Conservation (phyloP, 805 yeast genomes). For the Kazachstania psychrophila region DNA sequence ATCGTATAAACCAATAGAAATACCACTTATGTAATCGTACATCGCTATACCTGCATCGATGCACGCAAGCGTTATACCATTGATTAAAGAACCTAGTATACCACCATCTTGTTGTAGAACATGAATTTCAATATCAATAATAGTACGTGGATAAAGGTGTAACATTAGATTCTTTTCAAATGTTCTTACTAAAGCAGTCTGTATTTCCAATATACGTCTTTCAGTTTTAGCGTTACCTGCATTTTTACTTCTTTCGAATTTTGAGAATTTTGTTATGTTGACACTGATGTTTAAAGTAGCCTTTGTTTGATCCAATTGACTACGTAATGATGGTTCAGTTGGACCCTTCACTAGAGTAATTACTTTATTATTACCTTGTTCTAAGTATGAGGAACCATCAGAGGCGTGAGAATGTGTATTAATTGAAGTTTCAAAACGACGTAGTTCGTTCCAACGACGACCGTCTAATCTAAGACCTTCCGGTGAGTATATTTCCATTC, state of each 20-base stretch:
- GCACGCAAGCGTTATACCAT: slow-evolving; percentile 80
- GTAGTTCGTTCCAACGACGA: slow-evolving; percentile 86
- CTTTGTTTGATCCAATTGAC: slow-evolving; percentile 41
- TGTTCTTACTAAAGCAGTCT: slow-evolving; percentile 57
- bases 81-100: slow-evolving; percentile 63
- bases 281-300: slow-evolving; percentile 58
- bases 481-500: slow-evolving; percentile 82
- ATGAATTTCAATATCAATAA: slow-evolving; percentile 64
- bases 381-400: slow-evolving; percentile 88
- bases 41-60: slow-evolving; percentile 93
- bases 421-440: slow-evolving; percentile 69
- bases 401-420: slow-evolving; percentile 83
- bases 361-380: slow-evolving; percentile 86
- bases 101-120: slow-evolving; percentile 91
- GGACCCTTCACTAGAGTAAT: slow-evolving; percentile 86
- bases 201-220: slow-evolving; percentile 57
- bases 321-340: slow-evolving; percentile 58
- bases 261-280: slow-evolving; percentile 72
- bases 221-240: slow-evolving; percentile 44
- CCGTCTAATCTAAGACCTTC: slow-evolving; percentile 94
- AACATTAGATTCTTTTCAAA: slow-evolving; percentile 66
- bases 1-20: slow-evolving; percentile 73
- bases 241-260: slow-evolving; percentile 64
- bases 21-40: slow-evolving; percentile 80
- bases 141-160: slow-evolving; percentile 72